Conservation (phyloP, 805 yeast species). For the Candida xiaguanensis region DNA sequence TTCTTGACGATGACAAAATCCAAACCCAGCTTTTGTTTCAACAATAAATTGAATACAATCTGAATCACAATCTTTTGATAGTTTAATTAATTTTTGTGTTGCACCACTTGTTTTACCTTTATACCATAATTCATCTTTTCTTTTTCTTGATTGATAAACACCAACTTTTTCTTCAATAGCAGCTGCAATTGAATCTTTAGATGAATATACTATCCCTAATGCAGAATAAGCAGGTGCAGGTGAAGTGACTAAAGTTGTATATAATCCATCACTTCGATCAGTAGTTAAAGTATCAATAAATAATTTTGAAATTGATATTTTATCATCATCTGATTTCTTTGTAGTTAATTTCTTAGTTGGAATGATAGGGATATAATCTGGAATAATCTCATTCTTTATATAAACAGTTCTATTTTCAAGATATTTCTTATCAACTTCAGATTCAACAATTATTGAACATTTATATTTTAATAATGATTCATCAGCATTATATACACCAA, state of each 20-base stretch:
- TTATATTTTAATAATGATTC: constrained; percentile 11
- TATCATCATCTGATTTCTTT: constrained; percentile 12
- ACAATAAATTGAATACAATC: constrained; percentile 88
- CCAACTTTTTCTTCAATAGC: constrained; percentile 82
- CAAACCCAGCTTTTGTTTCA: constrained; percentile 70
- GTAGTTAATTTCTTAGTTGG: constrained; percentile 23
- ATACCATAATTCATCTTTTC: constrained; percentile 82
- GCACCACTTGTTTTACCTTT: constrained; percentile 98
- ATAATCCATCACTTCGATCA: constrained; percentile 85
- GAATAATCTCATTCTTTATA: constrained; percentile 23
- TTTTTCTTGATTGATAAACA: constrained; percentile 87
- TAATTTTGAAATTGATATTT: constrained; percentile 39
- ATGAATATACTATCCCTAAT: constrained; percentile 89
- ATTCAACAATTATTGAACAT: constrained; percentile 22
- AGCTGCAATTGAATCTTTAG: constrained; percentile 72
- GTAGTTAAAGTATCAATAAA: constrained; percentile 57
- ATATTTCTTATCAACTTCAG: constrained; percentile 26
- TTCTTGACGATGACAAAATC: constrained; percentile 87
- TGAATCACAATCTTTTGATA: constrained; percentile 85
- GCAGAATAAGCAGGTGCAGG: constrained; percentile 51
- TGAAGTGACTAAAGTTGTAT: constrained; percentile 76
- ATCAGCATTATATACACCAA: constrained; percentile 28
- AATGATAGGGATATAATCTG: constrained; percentile 31
- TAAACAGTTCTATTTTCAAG: constrained; percentile 20
- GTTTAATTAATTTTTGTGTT: constrained; percentile 66